Base-by-base conservation (phyloP, 2,329 filamentous ascomycete species). In the Aspergillus vadensis region DNA sequence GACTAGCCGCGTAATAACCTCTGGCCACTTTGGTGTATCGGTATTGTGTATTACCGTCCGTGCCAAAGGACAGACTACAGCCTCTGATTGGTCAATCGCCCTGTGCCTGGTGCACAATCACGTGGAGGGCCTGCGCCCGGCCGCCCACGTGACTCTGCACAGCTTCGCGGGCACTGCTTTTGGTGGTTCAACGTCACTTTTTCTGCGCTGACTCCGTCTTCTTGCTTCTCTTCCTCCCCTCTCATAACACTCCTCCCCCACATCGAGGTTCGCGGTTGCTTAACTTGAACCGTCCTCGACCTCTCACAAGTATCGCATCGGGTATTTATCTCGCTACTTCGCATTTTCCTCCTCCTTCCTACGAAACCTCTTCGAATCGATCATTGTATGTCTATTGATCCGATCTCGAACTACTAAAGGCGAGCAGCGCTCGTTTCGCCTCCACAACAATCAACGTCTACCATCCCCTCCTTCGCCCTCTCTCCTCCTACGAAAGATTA, bases 1-100 rank as follows among this genome's bases (percentile, higher is more conserved):
- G 39, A 21, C 19, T 55, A 55, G 53, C n/a, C 15, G 17, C 25
- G 53, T 55, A 55, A 30, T 30, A 1, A 12, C 21, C 25, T 25
- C 39, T 44, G 43, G 25, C 57, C 43, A 32, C 17, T 38, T 62
- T 63, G 53, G 32, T 58, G 55, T 41, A 56, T 59, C 59, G 56
- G 57, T 58, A 67, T 69, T 56, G 41, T 32, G 63, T 64, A 67
- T 70, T 70, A 68, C 67, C 53, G 39, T 15, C 41, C 19, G 41
- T 54, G 30, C 50, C 61, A 71, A 65, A 74, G 72, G 72, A 70
- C 72, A 74, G 63, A 71, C 61, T 64, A 69, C 72, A 72, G 50
- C 19, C 58, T 60, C 50, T 71, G 63, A 74, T 74, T 74, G 69
- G 72, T 9, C 14, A n/a, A 4, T 0, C 2, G 27, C 12, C 5